Evolutionary conservation across 2,329 filamentous ascomycete genomes (phyloP).

Genomic region (Ilyonectria sp.): DNA sequence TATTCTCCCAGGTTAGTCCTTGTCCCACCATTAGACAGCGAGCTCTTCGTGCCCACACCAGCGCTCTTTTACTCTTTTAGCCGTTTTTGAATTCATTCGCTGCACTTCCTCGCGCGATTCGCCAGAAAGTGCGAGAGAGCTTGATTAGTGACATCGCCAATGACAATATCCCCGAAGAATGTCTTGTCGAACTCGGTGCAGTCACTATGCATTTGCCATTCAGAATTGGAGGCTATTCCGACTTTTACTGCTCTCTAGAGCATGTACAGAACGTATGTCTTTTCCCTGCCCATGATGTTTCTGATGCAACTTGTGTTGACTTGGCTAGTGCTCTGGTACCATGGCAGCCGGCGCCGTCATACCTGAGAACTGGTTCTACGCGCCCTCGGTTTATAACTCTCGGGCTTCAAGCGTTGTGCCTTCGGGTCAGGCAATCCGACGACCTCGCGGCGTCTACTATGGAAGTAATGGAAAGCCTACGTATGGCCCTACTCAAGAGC

Average conservation of each 20-base stretch:
- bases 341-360: background rate
- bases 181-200: too few relatives aligned
- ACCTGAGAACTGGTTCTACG: constrained; percentile 8
- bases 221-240: background rate
- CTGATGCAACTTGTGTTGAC: background rate
- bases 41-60: too few relatives aligned
- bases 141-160: background rate
- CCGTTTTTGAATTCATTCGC: too few relatives aligned
- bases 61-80: too few relatives aligned
- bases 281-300: too few relatives aligned
- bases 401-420: background rate
- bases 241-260: constrained; percentile 1
- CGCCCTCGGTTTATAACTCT: constrained; percentile 5
- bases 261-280: constrained; percentile 5
- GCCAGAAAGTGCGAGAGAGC: too few relatives aligned
- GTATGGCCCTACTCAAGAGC: background rate
- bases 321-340: too few relatives aligned
- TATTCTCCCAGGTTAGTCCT: too few relatives aligned
- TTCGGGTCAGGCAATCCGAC: background rate
- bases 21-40: too few relatives aligned
- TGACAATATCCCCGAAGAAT: background rate
- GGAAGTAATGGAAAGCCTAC: background rate
- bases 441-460: background rate
- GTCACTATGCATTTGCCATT: constrained; percentile 10
- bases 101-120: too few relatives aligned